These are phyloP conservation scores for Gaeumannomyces sp. DNA, from an alignment of 2,329 filamentous ascomycete genomes.

Conservation along the genomic window DNA sequence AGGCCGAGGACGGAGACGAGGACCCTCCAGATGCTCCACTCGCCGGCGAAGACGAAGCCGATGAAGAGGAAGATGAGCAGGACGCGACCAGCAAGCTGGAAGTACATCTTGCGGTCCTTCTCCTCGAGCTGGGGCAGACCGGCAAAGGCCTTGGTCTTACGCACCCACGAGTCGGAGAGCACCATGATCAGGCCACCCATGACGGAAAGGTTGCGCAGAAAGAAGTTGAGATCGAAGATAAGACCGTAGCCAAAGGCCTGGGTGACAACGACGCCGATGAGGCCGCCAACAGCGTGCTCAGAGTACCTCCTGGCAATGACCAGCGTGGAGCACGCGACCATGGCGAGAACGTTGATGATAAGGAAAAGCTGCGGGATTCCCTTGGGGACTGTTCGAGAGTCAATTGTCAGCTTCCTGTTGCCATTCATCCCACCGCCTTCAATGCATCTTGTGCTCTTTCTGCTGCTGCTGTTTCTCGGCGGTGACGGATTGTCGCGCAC, in stretches of 20 bases:
- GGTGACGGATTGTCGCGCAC: no score
- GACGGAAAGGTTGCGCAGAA: conserved; percentile 96
- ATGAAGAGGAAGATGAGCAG: conserved; percentile 96
- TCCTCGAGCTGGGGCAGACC: conserved; percentile 91
- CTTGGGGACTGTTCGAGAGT: conserved; percentile 59
- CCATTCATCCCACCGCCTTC: neutral
- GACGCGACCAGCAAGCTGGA: conserved; percentile 93
- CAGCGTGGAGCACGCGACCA: conserved; percentile 73
- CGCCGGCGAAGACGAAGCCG: conserved; percentile 90
- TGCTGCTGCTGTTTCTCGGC: neutral
- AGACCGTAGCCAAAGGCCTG: conserved; percentile 95
- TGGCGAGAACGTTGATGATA: conserved; percentile 80
- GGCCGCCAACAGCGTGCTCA: conserved; percentile 84
- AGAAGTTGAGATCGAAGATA: conserved; percentile 99
- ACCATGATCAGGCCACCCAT: conserved; percentile 98
- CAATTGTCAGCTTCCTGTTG: conserved; percentile 18
- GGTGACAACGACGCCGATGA: conserved; percentile 84
- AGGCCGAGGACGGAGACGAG: conserved; percentile 79
- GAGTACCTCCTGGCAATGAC: conserved; percentile 91
- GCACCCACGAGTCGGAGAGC: conserved; percentile 93
- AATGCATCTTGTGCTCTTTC: neutral
- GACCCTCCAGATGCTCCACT: conserved; percentile 86
- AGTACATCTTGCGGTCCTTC: conserved; percentile 99
- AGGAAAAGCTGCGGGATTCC: conserved; percentile 92
- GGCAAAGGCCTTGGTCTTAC: conserved; percentile 94